Evolutionary conservation across 2,329 filamentous ascomycete species (phyloP).

Genomic region (Phyllosticta paracitricarpa): DNA sequence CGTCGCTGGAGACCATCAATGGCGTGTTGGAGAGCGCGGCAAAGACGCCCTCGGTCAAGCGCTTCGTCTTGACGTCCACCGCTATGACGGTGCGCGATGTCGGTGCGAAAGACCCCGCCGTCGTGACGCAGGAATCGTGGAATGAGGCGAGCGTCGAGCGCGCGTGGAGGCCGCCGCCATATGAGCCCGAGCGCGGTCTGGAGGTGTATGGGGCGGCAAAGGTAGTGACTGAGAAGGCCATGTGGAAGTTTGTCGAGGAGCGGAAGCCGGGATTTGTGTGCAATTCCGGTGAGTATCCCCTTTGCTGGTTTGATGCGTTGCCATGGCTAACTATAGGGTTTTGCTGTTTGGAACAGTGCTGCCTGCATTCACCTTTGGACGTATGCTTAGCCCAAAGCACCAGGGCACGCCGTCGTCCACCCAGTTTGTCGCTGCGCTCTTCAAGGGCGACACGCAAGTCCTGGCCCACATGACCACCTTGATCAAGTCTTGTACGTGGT

Average conservation of each 20-base stretch:
- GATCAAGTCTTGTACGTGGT: not conserved
- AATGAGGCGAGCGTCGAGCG: not conserved
- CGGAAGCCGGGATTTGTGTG: conserved; percentile 35
- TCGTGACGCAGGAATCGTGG: not conserved
- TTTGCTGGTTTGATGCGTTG: not conserved
- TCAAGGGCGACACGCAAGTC: not conserved
- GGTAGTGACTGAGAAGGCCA: conserved; percentile 34
- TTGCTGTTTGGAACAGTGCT: not conserved
- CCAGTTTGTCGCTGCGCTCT: not conserved
- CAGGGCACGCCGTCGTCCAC: not conserved
- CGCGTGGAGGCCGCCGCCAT: not conserved
- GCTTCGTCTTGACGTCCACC: not conserved
- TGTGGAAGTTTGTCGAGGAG: conserved; percentile 38
- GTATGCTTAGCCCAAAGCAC: not conserved
- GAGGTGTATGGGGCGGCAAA: conserved; percentile 39
- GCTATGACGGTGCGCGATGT: not conserved
- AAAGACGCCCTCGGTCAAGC: not conserved
- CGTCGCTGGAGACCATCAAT: not conserved
- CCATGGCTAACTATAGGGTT: not conserved
- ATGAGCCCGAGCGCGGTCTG: conserved; percentile 9
- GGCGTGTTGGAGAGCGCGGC: not conserved
- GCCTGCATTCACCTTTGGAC: not conserved
- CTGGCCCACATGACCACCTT: not conserved
- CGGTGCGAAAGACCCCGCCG: not conserved
- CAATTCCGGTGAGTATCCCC: conserved; percentile 21